A percentile compares a stretch with the other conserved stretches of the same genome.
Conservation (phyloP, 2,329 filamentous ascomycete species). For the Neopestalotiopsis sp. region DNA sequence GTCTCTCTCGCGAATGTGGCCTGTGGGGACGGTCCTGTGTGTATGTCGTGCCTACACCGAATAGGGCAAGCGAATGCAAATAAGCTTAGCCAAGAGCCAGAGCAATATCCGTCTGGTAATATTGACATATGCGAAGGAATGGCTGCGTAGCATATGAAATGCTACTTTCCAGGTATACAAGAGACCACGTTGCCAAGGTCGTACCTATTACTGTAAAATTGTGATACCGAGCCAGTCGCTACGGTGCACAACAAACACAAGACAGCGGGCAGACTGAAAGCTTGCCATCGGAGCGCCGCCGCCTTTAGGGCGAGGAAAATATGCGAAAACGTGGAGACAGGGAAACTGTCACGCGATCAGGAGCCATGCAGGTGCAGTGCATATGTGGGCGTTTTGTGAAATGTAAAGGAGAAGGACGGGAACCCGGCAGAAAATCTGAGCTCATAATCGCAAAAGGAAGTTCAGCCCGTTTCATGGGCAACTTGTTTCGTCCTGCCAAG, state of each 20-base stretch:
- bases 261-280: background rate
- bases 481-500: background rate
- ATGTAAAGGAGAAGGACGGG: background rate
- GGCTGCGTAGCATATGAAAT: background rate
- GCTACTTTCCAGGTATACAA: background rate
- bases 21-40: background rate
- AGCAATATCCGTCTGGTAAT: background rate
- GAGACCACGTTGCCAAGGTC: background rate
- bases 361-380: conserved; percentile 4
- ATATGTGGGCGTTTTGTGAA: background rate
- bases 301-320: too few species aligned
- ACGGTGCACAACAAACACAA: background rate
- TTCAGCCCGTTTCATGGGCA: background rate
- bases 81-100: background rate
- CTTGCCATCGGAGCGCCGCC: conserved; percentile 6
- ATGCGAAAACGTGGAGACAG: conserved; percentile 16
- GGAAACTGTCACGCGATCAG: conserved; percentile 16
- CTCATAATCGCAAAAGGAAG: conserved; percentile 2
- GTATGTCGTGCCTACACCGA: background rate
- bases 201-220: background rate
- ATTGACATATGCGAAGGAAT: background rate
- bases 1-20: background rate
- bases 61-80: conserved; percentile 2
- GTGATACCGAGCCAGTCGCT: background rate
- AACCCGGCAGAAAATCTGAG: background rate